These are phyloP conservation scores for Alternaria ventricosa DNA, from an alignment of 2,329 filamentous ascomycete genomes.

Conservation along the genomic window DNA sequence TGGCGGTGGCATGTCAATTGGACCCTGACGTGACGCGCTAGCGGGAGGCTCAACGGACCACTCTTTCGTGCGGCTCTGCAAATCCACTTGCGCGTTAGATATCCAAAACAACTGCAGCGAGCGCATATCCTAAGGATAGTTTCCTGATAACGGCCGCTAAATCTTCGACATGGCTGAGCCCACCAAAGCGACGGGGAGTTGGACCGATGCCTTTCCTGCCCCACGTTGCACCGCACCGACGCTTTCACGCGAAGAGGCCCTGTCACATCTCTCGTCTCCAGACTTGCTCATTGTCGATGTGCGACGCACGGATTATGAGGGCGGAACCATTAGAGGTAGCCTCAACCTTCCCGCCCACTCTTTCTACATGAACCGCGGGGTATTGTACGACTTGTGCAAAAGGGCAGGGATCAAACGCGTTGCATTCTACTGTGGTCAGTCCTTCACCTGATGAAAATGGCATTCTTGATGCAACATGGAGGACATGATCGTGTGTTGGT, in stretches of 20 bases:
- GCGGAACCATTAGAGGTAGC: conserved; percentile 54
- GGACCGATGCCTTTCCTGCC: conserved; percentile 53
- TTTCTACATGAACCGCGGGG: conserved; percentile 55
- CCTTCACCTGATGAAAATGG: not conserved
- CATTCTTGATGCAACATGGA: not conserved
- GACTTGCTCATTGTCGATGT: conserved; percentile 54
- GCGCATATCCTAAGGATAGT: not conserved
- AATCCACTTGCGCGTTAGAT: not conserved
- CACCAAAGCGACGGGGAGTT: conserved; percentile 29
- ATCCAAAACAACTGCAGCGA: not conserved
- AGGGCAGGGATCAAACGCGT: conserved; percentile 54
- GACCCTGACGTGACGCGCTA: conserved; percentile 16
- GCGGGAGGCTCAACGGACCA: conserved; percentile 18
- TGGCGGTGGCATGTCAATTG: conserved; percentile 25
- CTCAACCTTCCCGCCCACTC: conserved; percentile 57
- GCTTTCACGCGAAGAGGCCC: conserved; percentile 47
- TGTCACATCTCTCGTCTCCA: conserved; percentile 45
- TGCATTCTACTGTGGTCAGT: conserved; percentile 56
- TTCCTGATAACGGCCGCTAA: not conserved
- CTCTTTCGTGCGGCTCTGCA: conserved; percentile 12
- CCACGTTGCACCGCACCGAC: conserved; percentile 48
- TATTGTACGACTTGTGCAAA: conserved; percentile 54
- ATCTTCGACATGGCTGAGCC: conserved; percentile 25
- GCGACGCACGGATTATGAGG: conserved; percentile 56
- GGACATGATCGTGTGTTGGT: conserved; percentile 15